Evolutionary conservation across 257 asterid species (phyloP), one percentile per base, ranked within the genome.

Genomic region (Plectranthus barbatus): DNA sequence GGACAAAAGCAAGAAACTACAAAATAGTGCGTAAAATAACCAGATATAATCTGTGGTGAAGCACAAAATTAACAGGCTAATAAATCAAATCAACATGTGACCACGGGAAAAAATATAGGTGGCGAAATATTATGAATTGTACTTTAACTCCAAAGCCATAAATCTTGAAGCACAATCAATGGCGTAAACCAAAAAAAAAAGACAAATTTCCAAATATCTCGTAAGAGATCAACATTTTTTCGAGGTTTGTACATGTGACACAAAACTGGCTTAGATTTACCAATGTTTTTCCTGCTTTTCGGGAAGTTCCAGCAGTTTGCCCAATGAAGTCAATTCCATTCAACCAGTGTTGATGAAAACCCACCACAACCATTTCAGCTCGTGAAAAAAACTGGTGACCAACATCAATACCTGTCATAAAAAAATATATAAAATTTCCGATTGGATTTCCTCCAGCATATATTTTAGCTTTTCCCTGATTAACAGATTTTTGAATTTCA

Each of bases 341-440:
- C 34, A 91, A 75, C 98, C 98, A 91, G 55, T 91, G 98, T 29
- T 80, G 80, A 68, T 91, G 96, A 62, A 80, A 76, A 13, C 98
- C 96, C n/a, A 86, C 77, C 2, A 76, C 96, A 48, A 81, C 92
- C 96, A 91, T 88, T 84, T 91, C 98, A 3, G 94, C 91, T 46
- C 96, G 80, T 4, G 94, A 91, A 62, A 88, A 83, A 56, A 91
- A 91, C 53, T 91, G 94, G 72, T 86, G 88, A 7, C 98, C 98
- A 46, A 88, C 96, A 60, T 91, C 95, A 61, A 91, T 66, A 60
- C 98, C 98, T 91, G 80, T 66, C 64, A 70, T 60, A 56, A 40
- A 39, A 62, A 69, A 67, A 47, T 56, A 65, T 52, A 76, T 34
- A n/a, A 40, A 39, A 57, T 52, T 1, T 50, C 34, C 50, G 54